These are phyloP conservation scores for Cryomyces minteri DNA, from an alignment of 495 filamentous ascomycete genomes.

Conservation along the genomic window DNA sequence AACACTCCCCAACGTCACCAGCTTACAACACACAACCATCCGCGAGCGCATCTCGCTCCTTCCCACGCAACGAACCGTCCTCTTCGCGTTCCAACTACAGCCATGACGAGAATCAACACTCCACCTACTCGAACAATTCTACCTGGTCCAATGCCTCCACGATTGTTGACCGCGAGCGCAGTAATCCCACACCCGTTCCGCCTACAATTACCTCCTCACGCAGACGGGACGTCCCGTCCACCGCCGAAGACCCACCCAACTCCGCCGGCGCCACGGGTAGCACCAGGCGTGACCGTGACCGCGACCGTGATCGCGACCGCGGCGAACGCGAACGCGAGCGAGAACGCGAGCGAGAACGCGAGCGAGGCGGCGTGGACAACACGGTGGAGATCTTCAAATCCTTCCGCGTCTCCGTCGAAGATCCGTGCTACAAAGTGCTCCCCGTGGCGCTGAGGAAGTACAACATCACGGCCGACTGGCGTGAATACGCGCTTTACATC, in stretches of 20 bases:
- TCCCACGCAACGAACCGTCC: slow-evolving; percentile 22
- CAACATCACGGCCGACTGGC: slow-evolving; percentile 94
- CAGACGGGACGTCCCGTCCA: neutral
- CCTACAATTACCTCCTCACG: neutral
- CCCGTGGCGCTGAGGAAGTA: slow-evolving; percentile 93
- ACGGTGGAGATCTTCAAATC: slow-evolving; percentile 92
- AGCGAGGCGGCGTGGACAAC: slow-evolving; percentile 18
- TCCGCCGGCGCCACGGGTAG: neutral
- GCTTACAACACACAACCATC: slow-evolving; percentile 29
- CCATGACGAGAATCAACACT: neutral
- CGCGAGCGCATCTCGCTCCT: slow-evolving; percentile 25
- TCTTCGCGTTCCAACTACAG: slow-evolving; percentile 13
- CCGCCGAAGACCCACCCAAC: neutral
- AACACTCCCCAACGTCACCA: slow-evolving; percentile 75
- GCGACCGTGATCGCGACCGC: slow-evolving; percentile 23
- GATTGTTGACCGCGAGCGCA: neutral
- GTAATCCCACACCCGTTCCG: neutral
- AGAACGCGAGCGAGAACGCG: slow-evolving; percentile 26
- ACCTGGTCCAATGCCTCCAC: slow-evolving; percentile 1
- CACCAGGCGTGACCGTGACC: slow-evolving; percentile 2
- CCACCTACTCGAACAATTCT: neutral
- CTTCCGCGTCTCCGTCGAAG: slow-evolving; percentile 92
- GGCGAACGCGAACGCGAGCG: slow-evolving; percentile 32
- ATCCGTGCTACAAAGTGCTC: slow-evolving; percentile 92
- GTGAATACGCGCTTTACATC: slow-evolving; percentile 92